phyloP scores from a whole-genome alignment of 148 eudicot species.

The Talinum fruticosum region DNA sequence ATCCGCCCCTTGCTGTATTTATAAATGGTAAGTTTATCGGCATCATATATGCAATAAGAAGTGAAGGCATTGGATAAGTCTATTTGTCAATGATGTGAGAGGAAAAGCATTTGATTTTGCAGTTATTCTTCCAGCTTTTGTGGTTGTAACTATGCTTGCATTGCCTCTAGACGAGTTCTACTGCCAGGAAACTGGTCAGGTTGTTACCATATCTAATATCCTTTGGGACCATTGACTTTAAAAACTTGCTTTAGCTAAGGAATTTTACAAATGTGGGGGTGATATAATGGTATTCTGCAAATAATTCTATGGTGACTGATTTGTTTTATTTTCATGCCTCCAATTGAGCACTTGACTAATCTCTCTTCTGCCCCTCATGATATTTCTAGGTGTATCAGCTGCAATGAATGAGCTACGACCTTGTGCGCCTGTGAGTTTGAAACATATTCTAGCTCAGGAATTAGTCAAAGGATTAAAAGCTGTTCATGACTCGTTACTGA shows the following conservation, averaged over 20 bases:
- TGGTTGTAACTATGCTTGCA: too few species aligned
- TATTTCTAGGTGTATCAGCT: slow-evolving; percentile 72
- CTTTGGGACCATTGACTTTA: too few species aligned
- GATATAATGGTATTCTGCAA: not conserved
- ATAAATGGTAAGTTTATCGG: slow-evolving; percentile 62
- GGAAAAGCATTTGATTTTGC: not conserved
- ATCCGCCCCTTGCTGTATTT: slow-evolving; percentile 98
- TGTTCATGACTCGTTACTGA: slow-evolving; percentile 80
- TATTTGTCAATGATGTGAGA: not conserved
- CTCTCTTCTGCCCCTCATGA: not conserved
- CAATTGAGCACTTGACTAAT: not conserved
- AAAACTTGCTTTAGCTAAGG: too few species aligned
- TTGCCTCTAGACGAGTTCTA: too few species aligned
- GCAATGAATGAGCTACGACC: slow-evolving; percentile 98
- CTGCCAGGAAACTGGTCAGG: too few species aligned
- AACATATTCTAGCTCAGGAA: slow-evolving; percentile 87
- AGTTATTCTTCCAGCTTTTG: not conserved
- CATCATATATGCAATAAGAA: not conserved
- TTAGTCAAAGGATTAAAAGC: slow-evolving; percentile 74
- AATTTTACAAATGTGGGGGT: too few species aligned
- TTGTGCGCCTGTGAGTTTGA: slow-evolving; percentile 92
- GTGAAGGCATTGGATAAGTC: too few species aligned
- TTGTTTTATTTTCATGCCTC: not conserved
- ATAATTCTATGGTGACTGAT: slow-evolving; percentile 10
- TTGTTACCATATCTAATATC: too few species aligned